Percentiles rank a stretch among this genome's conserved stretches.
These are phyloP conservation scores for Rhododendron griersonianum DNA, from an alignment of 148 eudicot genomes.

Conservation along the genomic window DNA sequence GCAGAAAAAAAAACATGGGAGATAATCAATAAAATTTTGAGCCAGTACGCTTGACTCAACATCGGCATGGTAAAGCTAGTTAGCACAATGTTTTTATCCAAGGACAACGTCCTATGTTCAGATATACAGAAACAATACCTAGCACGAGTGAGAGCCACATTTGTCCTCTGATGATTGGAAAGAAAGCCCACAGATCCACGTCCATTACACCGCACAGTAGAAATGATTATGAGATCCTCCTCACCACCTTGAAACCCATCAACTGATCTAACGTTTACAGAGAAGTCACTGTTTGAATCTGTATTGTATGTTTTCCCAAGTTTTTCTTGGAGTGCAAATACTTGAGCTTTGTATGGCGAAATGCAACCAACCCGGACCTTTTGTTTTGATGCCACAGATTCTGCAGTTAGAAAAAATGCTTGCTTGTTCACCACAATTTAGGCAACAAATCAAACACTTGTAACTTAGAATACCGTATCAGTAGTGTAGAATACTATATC, in stretches of 20 bases:
- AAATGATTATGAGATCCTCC: constrained; percentile 67
- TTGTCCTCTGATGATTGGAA: constrained; percentile 53
- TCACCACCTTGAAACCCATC: constrained; percentile 91
- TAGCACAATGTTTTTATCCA: not conserved
- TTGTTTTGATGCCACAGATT: constrained; percentile 17
- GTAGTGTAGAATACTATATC: not conserved
- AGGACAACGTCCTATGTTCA: not conserved
- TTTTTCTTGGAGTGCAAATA: constrained; percentile 31
- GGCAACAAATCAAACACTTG: not conserved
- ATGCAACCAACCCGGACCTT: constrained; percentile 50
- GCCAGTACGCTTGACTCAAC: not conserved
- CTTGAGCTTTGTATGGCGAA: constrained; percentile 67
- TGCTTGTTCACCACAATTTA: not conserved
- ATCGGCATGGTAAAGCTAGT: not conserved
- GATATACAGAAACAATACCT: constrained; percentile 24
- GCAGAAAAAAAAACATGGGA: not conserved
- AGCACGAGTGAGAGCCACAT: constrained; percentile 77
- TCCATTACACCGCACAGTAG: constrained; percentile 56
- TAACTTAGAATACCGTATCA: not conserved
- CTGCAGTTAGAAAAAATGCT: constrained; percentile 12
- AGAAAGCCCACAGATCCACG: constrained; percentile 66
- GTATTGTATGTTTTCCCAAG: constrained; percentile 29
- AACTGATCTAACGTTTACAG: constrained; percentile 60
- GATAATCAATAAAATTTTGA: not conserved
- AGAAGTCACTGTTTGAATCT: constrained; percentile 35